A percentile compares a stretch with the other conserved stretches of the same genome.
Evolutionary conservation across 83 land plant species (phyloP).

Genomic region (Larix sibirica): DNA sequence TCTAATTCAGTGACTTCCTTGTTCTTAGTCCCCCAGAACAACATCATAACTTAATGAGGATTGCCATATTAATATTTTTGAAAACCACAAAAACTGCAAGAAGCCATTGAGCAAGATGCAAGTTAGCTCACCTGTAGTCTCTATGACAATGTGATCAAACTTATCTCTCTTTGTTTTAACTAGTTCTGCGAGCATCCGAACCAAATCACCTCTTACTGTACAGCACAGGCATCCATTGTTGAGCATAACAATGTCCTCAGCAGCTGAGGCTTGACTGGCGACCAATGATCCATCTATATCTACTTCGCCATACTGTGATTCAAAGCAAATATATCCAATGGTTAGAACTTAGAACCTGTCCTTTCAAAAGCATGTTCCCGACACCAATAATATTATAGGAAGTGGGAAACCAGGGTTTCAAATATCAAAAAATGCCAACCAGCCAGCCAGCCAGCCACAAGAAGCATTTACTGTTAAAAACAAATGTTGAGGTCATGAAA

Average conservation of each 20-base stretch:
- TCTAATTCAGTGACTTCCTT: neutral
- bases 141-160: slow-evolving; percentile 96
- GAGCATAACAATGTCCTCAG: slow-evolving; percentile 94
- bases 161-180: slow-evolving; percentile 71
- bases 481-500: too few species aligned
- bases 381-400: neutral
- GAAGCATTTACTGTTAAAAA: neutral
- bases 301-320: slow-evolving; percentile 90
- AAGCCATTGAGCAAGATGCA: neutral
- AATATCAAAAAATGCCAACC: neutral
- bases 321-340: slow-evolving; percentile 7
- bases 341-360: neutral
- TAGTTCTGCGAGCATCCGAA: slow-evolving; percentile 81
- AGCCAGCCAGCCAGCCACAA: neutral
- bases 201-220: slow-evolving; percentile 95
- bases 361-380: neutral
- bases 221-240: slow-evolving; percentile 98
- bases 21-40: neutral
- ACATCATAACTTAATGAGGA: neutral
- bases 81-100: neutral
- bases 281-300: slow-evolving; percentile 96
- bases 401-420: neutral
- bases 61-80: neutral
- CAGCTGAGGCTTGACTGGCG: slow-evolving; percentile 69
- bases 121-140: slow-evolving; percentile 78